phyloP scores from a whole-genome alignment of 2,329 filamentous ascomycete genomes.

The Calonectria pseudoreteaudii region DNA sequence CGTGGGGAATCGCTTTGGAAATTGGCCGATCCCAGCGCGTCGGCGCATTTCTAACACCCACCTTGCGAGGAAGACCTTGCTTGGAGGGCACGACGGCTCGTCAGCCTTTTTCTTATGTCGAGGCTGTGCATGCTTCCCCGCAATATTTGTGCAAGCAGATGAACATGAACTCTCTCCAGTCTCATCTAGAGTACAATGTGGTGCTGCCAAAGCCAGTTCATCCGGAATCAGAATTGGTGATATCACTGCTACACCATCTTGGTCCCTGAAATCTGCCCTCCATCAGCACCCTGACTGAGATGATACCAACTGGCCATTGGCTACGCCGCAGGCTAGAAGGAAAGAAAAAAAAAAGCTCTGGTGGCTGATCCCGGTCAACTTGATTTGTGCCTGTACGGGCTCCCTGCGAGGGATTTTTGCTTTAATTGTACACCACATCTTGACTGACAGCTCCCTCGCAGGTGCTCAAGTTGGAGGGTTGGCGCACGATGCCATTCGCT shows the following conservation, averaged over 20 bases:
- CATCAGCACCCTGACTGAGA: neutral
- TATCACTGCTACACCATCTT: neutral
- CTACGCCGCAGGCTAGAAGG: neutral
- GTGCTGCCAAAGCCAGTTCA: conserved; percentile 7
- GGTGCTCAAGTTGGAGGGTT: conserved; percentile 25
- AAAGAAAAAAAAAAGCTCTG: conserved; percentile 5
- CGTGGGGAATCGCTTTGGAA: conserved; percentile 13
- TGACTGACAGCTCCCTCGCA: conserved; percentile 8
- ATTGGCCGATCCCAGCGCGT: conserved; percentile 20
- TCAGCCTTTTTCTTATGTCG: neutral
- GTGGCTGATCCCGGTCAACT: neutral
- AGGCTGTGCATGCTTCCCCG: neutral
- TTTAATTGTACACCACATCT: neutral
- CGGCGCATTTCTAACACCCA: neutral
- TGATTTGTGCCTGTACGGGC: conserved; percentile 12
- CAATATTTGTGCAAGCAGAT: conserved; percentile 9
- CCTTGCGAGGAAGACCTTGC: conserved; percentile 11
- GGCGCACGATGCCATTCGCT: conserved; percentile 20
- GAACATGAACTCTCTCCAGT: conserved; percentile 2
- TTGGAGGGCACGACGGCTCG: neutral
- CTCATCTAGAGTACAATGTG: conserved; percentile 10
- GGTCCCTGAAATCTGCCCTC: neutral
- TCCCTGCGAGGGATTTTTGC: conserved; percentile 25
- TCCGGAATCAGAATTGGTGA: neutral
- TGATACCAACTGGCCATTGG: neutral